These are phyloP conservation scores for Talaromyces amestolkiae DNA, from an alignment of 2,329 filamentous ascomycete genomes.

Conservation along the genomic window DNA sequence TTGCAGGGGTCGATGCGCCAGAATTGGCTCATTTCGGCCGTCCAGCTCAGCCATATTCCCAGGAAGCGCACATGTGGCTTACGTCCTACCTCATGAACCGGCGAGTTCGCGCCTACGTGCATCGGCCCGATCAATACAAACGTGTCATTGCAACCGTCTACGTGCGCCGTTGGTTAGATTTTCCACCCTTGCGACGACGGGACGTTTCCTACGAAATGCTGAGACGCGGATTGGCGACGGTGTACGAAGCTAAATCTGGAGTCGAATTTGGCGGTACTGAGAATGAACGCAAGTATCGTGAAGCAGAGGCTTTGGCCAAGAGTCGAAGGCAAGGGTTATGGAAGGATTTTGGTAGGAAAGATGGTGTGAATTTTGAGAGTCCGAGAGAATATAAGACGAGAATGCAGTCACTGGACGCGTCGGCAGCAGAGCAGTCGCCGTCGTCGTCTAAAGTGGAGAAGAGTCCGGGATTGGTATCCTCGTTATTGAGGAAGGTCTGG, in stretches of 20 bases:
- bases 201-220: slow-evolving; percentile 93
- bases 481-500: not conserved
- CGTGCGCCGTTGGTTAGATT: slow-evolving; percentile 55
- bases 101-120: slow-evolving; percentile 77
- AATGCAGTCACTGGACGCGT: slow-evolving; percentile 37
- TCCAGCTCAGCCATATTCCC: slow-evolving; percentile 77
- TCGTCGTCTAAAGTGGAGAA: not conserved
- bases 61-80: slow-evolving; percentile 82
- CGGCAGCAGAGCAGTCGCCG: not conserved
- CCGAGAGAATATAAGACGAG: slow-evolving; percentile 81
- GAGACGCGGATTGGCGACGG: slow-evolving; percentile 76
- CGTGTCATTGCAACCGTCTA: slow-evolving; percentile 84
- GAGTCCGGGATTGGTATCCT: slow-evolving; percentile 4
- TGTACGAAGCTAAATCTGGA: slow-evolving; percentile 89
- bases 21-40: slow-evolving; percentile 90
- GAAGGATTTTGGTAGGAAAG: slow-evolving; percentile 55
- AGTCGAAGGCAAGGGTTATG: slow-evolving; percentile 69
- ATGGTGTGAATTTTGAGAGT: slow-evolving; percentile 65
- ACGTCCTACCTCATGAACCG: slow-evolving; percentile 66
- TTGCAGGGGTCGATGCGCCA: slow-evolving; percentile 91
- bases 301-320: slow-evolving; percentile 58
- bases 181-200: slow-evolving; percentile 55
- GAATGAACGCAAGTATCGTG: slow-evolving; percentile 46
- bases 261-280: slow-evolving; percentile 79
- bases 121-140: slow-evolving; percentile 86